Evolutionary conservation across 1,284 basidiomycete species (phyloP), one percentile per base, ranked within the genome.

Genomic region (Trametes hirsuta): DNA sequence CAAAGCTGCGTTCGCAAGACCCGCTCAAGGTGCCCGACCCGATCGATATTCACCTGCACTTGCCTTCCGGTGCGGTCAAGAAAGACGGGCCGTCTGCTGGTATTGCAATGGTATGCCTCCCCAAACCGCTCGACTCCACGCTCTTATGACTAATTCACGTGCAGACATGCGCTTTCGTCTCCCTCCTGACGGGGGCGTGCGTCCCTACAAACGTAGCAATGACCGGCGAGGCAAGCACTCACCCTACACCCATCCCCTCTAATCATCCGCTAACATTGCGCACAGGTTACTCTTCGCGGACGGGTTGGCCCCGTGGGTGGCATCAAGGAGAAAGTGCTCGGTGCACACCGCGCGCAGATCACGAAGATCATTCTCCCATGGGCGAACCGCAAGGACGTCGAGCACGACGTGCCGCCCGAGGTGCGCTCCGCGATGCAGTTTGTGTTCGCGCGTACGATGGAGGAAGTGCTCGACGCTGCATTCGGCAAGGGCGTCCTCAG

Each of bases 31-130:
- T 86, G 3, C 84, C 85, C 0, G 80, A 88, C 56, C 71, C 78
- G 41, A 85, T 93, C 55, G 94, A 96, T 69, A 79, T 96, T 10
- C 95, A 97, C 68, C 75, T 96, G n/a, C 94, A 97, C 71, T 77
- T 96, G 41, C 94, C 94, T 1, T 84, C 89, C 1, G 94, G 94
- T 1, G 90, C 92, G 1, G 90, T 94, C 72, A 93, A 89, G 79
- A 96, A 96, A 77, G 94, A 96, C 71, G 94, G 94, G 0, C 94
- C 94, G 0, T 92, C 89, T 66, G 94, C 94, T 0, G 94, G 94
- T 4, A 83, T 95, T 18, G 93, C 94, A 1, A 93, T 96, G 88
- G 89, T 91, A 59, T 40, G 62, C 58, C n/a, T 15, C 35, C 8
- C 2, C 5, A 15, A 6, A 34, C n/a, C 15, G 12, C 12, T 11